Evolutionary conservation across 2,329 filamentous ascomycete species (phyloP), one percentile per base, ranked within the genome.

Genomic region (Cladophialophora yegresii): DNA sequence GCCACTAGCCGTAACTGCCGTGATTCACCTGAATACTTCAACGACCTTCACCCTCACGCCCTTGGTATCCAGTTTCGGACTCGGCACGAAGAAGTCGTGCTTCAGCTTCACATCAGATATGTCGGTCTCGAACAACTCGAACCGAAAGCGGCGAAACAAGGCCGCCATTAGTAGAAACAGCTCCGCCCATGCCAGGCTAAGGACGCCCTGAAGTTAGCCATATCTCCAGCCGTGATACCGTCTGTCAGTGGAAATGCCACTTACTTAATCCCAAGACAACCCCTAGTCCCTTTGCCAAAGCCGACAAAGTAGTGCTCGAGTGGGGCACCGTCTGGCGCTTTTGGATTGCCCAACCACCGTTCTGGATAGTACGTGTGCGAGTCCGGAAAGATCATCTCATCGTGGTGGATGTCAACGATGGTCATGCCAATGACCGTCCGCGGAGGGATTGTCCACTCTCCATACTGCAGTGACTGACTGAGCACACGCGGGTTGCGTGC

Each of bases 261-360:
- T 13, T 49, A 58, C 67, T 82, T 79, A 43, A 79, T 79, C 10
- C 81, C 81, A 8, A 80, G 73, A 63, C 81, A 83, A 70, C 77
- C 77, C 22, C 81, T 71, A 3, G 74, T 77, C 0, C 81, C 81
- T 45, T 73, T 74, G 40, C 72, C 73, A 62, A 81, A 80, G 0
- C 75, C 64, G 9, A 79, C 72, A 40, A 79, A 63, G 57, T 76
- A 78, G 26, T 76, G 71, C 6, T 78, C 69, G 8, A 63, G 65
- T 6, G 51, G 54, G 4, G 50, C 51, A 16, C 69, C 67, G 36
- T 70, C 63, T 22, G 57, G 57, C 3, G 58, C 62, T 36, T 53
- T 69, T 9, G 54, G 61, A 22, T 59, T 62, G 40, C 66, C 67
- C 8, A 75, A 63, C 73, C 73, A 75, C 36, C 74, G 56, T 58